Base-by-base conservation (phyloP, 768 basidiomycete species). In the Leccinum olivaceopallidum region DNA sequence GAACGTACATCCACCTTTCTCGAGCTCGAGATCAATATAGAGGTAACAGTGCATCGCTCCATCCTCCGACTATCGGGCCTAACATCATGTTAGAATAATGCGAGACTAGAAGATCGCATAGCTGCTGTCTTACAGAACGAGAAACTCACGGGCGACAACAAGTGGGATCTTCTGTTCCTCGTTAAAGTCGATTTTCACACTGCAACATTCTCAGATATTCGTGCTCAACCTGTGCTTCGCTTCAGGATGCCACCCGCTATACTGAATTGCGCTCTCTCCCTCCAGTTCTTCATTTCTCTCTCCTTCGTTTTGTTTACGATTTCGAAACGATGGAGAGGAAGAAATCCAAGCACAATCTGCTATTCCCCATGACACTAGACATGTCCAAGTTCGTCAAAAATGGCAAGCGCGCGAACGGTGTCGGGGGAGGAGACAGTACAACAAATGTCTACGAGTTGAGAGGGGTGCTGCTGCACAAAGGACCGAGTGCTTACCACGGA, bases 291-390 rank as follows among this genome's bases (percentile, higher is more conserved):
- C 93, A 98, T 73, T 89, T 98, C 67, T 94, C 94, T 22, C 76
- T 98, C 55, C 82, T 96, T 58, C 91, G 96, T n/a, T 98, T 98
- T 74, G 86, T 92, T 30, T 98, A 90, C 67, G 92, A 95, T 74
- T 65, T 88, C 36, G 75, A 84, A 24, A 85, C 87, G 0, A 84
- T 89, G 81, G 86, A 89, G 66, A 85, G 96, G 63, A 92, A 87
- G 75, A 98, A 98, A 76, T 89, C 87, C 56, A 94, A 94, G 72
- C 83, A 92, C 61, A 75, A 79, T 34, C 85, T 98, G 48, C 77
- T 81, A n/a, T 98, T 94, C 73, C 94, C 95, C 0, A 78, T 77
- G 20, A 71, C 73, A 8, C 77, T 97, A 18, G 83, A 92, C 67
- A 93, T 98, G 91, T 77, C 75, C 54, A 79, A 70, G 30, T 94